Conservation (phyloP, 2,329 filamentous ascomycete genomes). For the Aspergillus sp. region DNA sequence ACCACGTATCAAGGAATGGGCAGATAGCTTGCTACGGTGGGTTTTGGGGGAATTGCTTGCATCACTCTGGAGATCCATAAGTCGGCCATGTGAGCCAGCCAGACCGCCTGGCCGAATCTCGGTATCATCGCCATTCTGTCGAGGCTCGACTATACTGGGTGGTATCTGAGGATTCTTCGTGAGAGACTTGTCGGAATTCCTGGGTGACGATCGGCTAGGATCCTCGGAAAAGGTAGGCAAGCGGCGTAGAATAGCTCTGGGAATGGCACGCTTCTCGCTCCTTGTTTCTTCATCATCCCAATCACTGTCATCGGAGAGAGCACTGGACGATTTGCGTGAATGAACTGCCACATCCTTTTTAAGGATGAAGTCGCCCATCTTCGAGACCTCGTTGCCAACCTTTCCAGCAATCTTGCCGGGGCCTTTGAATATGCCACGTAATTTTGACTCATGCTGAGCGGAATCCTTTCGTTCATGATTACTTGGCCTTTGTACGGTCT, state of each 20-base stretch:
- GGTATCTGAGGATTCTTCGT: constrained; percentile 51
- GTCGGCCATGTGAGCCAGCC: constrained; percentile 21
- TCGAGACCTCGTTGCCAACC: constrained; percentile 67
- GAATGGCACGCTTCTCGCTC: constrained; percentile 34
- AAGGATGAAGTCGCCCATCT: constrained; percentile 64
- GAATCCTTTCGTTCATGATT: constrained; percentile 33
- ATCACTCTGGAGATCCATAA: constrained; percentile 18
- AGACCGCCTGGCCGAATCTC: constrained; percentile 31
- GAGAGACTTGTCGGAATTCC: constrained; percentile 38
- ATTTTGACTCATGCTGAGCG: constrained; percentile 57
- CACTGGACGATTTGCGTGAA: constrained; percentile 49
- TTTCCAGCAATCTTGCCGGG: constrained; percentile 71
- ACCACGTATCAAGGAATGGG: constrained; percentile 18
- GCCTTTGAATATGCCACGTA: constrained; percentile 78
- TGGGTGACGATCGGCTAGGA: constrained; percentile 35
- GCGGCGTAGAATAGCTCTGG: constrained; percentile 36
- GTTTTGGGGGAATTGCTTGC: constrained; percentile 4
- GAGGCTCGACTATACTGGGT: constrained; percentile 57
- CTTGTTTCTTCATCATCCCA: constrained; percentile 49
- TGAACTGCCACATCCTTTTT: constrained; percentile 57
- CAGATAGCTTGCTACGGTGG: constrained; percentile 22
- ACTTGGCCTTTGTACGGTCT: constrained; percentile 28
- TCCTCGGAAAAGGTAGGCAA: constrained; percentile 43
- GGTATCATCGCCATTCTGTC: constrained; percentile 40
- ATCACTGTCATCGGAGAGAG: constrained; percentile 54